phyloP scores from a whole-genome alignment of 164 flowering plant genomes.

The Annona squamosa region DNA sequence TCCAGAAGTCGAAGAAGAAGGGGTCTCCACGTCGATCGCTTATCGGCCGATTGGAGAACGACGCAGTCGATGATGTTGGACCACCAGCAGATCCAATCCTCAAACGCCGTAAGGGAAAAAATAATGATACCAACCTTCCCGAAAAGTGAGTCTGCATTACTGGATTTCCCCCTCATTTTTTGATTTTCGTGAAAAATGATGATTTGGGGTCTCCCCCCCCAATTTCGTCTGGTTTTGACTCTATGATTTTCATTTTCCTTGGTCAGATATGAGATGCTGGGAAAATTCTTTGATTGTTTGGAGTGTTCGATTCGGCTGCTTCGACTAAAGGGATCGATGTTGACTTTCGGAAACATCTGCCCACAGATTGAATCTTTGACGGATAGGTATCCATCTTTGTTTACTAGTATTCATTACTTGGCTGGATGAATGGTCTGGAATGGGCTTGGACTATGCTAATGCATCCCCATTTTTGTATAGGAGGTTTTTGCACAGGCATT shows the following conservation, averaged over 20 bases:
- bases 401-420: neutral
- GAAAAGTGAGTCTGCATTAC: slow-evolving; percentile 22
- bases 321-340: slow-evolving; percentile 36
- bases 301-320: slow-evolving; percentile 54
- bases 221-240: neutral
- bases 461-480: slow-evolving; percentile 20
- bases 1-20: slow-evolving; percentile 7
- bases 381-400: slow-evolving; percentile 46
- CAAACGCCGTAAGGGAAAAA: slow-evolving; percentile 3
- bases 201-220: neutral
- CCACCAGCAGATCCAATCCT: neutral
- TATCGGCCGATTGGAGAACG: neutral
- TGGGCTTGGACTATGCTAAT: neutral
- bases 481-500: slow-evolving; percentile 60
- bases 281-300: slow-evolving; percentile 30
- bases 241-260: slow-evolving; percentile 1
- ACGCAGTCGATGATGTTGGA: neutral
- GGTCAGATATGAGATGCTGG: slow-evolving; percentile 38
- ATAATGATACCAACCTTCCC: slow-evolving; percentile 19
- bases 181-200: too few species aligned
- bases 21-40: slow-evolving; percentile 1
- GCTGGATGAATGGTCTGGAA: neutral
- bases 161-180: too few species aligned
- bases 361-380: slow-evolving; percentile 46
- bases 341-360: slow-evolving; percentile 49